Base-by-base conservation (phyloP, 177 flowering plant species). In the Vitis hybrid region DNA sequence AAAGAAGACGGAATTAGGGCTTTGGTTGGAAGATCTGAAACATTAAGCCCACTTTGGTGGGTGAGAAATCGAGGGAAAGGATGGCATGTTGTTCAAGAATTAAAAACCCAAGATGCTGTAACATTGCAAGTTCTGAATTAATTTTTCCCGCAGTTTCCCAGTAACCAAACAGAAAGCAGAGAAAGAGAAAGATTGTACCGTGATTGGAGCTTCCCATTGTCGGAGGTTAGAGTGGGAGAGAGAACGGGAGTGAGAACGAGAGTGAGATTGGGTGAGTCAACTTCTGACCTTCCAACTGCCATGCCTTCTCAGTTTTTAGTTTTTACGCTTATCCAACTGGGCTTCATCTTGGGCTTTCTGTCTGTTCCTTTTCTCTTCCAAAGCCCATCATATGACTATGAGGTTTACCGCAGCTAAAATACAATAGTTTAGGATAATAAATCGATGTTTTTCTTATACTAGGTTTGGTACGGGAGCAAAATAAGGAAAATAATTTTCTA, bases 141-240 rank as follows among this genome's bases (percentile, higher is more conserved):
- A 1, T 17, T 54, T 54, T 15, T 13, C 56, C 56, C n/a, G 17
- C 56, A 1, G 15, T 54, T 54, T 54, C 56, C 17, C n/a, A 7
- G 56, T 17, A 54, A n/a, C 56, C 56, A 54, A 13, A 54, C 56
- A 54, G 56, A 54, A 54, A 54, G 30, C 19, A 8, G 46, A 2
- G 52, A 13, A 30, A 62, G 65, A 62, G 65, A 40, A 0, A 32
- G 50, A 62, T 17, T 35, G 7, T 35, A 62, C 63, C 63, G 15
- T 27, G 27, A 12, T 60, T 60, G 46, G 63, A 14, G 63, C 63
- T 40, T 60, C 63, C 63, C 63, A 60, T 60, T 7, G 15, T 2
- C 32, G 27, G 35, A 59, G 62, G 35, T 17, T 40, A 52, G n/a
- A 54, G 19, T 15, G 7, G 56, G 17, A 27, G 19, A 0, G 17